Conservation (phyloP, 1,139 yeast genomes). For the Yamadazyma sp. region DNA sequence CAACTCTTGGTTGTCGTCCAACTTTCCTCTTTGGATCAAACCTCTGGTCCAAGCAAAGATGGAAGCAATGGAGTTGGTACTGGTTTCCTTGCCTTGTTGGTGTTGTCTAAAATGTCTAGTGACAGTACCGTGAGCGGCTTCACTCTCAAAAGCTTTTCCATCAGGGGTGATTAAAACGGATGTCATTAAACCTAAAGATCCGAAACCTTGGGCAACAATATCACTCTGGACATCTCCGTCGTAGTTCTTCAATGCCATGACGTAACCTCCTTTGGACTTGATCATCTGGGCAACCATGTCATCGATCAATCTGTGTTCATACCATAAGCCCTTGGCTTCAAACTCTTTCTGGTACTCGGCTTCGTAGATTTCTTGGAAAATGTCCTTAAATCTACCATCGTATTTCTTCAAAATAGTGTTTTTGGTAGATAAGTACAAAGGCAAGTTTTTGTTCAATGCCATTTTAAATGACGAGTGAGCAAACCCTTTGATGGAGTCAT, state of each 20-base stretch:
- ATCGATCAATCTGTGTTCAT: constrained; percentile 93
- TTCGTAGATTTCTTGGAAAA: constrained; percentile 80
- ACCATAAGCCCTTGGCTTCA: constrained; percentile 82
- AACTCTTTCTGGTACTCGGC: constrained; percentile 65
- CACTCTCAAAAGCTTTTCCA: constrained; percentile 93
- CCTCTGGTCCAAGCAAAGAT: constrained; percentile 98
- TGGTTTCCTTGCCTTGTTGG: constrained; percentile 94
- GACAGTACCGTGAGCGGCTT: constrained; percentile 97
- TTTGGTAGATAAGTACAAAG: constrained; percentile 84
- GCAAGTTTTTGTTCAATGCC: constrained; percentile 75
- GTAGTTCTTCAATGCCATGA: constrained; percentile 93
- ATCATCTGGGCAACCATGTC: constrained; percentile 99
- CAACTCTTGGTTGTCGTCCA: constrained; percentile 84
- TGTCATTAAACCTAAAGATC: constrained; percentile 94
- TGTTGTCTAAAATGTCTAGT: constrained; percentile 94
- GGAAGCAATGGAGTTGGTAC: constrained; percentile 98
- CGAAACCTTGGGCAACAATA: constrained; percentile 96
- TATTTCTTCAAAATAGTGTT: constrained; percentile 91
- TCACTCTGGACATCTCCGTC: constrained; percentile 98
- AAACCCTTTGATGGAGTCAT: constrained; percentile 83
- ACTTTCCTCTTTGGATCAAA: constrained; percentile 82
- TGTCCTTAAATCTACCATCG: constrained; percentile 94
- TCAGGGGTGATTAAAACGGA: constrained; percentile 92
- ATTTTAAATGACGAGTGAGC: constrained; percentile 90
- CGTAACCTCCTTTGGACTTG: constrained; percentile 91